These are phyloP conservation scores for Salix koriyanagi DNA, from an alignment of 345 rosid genomes.

Conservation along the genomic window DNA sequence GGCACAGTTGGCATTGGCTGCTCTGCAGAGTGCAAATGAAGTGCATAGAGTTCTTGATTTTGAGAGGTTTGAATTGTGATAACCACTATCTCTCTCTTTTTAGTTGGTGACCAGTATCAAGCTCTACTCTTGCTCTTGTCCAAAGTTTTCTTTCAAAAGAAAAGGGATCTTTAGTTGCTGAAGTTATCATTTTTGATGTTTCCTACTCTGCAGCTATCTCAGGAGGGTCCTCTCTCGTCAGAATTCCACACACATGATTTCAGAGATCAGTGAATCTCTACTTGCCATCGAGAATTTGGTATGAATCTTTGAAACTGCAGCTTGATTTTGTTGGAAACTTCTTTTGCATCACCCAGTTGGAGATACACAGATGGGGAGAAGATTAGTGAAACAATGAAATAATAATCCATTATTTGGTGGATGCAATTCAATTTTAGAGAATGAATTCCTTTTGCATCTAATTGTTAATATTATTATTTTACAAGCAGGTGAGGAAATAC, in stretches of 20 bases:
- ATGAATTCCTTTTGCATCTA: neutral
- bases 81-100: neutral
- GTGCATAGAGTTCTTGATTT: conserved; percentile 55
- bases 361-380: neutral
- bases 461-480: conserved; percentile 3
- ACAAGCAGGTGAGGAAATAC: conserved; percentile 50
- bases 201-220: conserved; percentile 51
- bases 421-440: neutral
- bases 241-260: conserved; percentile 44
- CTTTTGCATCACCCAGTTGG: neutral
- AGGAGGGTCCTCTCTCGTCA: conserved; percentile 50
- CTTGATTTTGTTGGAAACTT: neutral
- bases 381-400: neutral
- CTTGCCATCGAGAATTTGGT: conserved; percentile 61
- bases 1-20: conserved; percentile 83
- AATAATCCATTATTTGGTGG: neutral
- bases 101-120: neutral
- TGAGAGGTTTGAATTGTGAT: conserved; percentile 50
- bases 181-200: neutral
- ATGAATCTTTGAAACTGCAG: conserved; percentile 7
- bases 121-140: neutral
- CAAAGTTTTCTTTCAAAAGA: neutral
- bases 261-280: conserved; percentile 55
- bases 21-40: conserved; percentile 64
- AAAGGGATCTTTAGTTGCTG: neutral